Conservation (phyloP, 169 alveolate genomes). For the Pseudocohnilembus persalinus region DNA sequence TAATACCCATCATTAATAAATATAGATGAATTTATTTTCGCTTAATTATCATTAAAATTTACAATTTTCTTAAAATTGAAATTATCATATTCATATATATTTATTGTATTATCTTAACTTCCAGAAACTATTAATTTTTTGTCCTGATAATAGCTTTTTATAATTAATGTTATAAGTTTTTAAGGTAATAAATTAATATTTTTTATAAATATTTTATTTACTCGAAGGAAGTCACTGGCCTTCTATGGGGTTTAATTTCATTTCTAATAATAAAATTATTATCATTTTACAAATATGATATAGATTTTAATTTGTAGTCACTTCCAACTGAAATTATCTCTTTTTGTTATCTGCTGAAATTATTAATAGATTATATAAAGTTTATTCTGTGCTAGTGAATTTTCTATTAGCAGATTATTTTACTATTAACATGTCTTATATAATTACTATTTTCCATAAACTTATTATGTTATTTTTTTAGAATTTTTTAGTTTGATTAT, state of each 20-base stretch:
- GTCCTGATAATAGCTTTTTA: neutral
- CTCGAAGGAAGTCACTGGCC: neutral
- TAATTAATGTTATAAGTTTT: no score
- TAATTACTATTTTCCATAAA: no score
- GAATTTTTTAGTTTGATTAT: no score
- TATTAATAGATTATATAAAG: no score
- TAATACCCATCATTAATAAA: neutral
- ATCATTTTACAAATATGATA: neutral
- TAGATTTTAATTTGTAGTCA: neutral
- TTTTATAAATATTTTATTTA: no score
- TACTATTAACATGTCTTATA: no score
- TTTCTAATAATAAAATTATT: neutral
- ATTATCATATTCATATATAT: no score
- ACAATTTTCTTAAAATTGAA: no score
- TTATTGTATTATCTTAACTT: neutral
- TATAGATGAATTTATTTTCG: neutral
- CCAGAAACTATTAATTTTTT: neutral
- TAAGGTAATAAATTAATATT: neutral
- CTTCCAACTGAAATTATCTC: neutral
- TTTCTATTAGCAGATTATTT: no score
- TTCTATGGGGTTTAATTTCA: neutral
- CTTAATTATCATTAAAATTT: neutral
- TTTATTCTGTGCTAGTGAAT: no score
- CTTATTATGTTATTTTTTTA: no score
- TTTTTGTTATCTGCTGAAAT: no score